These are phyloP conservation scores for Stephania cephalantha DNA, from an alignment of 164 flowering plant species.

Conservation along the genomic window DNA sequence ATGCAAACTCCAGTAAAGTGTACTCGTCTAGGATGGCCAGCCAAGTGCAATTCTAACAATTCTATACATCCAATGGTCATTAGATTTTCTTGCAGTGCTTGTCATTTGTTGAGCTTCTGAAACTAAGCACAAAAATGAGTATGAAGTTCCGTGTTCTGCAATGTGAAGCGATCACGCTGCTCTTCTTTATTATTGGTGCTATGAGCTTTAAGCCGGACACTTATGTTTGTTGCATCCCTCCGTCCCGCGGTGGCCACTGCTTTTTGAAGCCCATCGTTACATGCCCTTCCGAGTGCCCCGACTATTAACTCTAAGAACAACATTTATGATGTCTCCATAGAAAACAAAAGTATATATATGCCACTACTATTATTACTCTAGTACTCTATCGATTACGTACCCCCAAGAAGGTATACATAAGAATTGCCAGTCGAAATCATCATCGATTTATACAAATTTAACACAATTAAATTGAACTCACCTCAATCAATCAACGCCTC, in stretches of 20 bases:
- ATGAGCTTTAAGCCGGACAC: constrained; percentile 6
- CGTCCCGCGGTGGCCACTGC: constrained; percentile 13
- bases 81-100: no score
- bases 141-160: constrained; percentile 13
- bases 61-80: constrained; percentile 4
- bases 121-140: neutral
- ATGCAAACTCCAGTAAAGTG: constrained; percentile 11
- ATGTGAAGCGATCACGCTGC: constrained; percentile 8
- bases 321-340: no score
- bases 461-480: no score
- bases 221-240: constrained; percentile 13
- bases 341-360: no score
- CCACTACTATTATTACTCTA: no score
- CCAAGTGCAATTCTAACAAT: constrained; percentile 6
- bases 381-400: no score
- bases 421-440: no score
- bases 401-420: no score
- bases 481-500: no score
- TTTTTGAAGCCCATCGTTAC: constrained; percentile 10
- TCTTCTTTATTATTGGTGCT: constrained; percentile 6
- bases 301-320: constrained; percentile 13
- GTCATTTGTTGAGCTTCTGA: neutral
- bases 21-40: constrained; percentile 1
- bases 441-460: no score
- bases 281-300: constrained; percentile 32